A percentile compares a stretch with the other conserved stretches of the same genome.
phyloP scores from a whole-genome alignment of 208 protist genomes.

The Trypanosoma caninum region DNA sequence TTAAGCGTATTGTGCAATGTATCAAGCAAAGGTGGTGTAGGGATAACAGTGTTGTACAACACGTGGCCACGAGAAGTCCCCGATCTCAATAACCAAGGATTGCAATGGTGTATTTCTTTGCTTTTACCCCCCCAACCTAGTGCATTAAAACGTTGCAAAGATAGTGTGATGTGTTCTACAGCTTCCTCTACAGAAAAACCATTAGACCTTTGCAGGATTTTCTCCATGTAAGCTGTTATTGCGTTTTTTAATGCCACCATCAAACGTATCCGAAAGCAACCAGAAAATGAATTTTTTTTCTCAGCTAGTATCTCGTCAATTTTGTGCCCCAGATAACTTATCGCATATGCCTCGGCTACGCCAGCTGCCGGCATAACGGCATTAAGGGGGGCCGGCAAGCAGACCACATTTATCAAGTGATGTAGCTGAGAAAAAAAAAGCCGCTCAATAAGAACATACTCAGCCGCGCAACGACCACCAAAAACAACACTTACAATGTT shows the following conservation, averaged over 20 bases:
- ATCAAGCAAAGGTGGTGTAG: conserved; percentile 13
- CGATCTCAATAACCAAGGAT: not conserved
- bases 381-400: conserved; percentile 14
- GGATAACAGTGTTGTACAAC: conserved; percentile 14
- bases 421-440: conserved; percentile 21
- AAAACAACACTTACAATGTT: conserved; percentile 19
- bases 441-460: conserved; percentile 5
- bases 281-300: not conserved
- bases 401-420: conserved; percentile 26
- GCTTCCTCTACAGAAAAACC: conserved; percentile 15
- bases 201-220: conserved; percentile 9
- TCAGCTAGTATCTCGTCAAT: conserved; percentile 1
- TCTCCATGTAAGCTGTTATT: conserved; percentile 18
- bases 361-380: conserved; percentile 16
- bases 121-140: not conserved
- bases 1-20: not conserved
- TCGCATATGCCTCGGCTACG: conserved; percentile 13
- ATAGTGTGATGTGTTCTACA: conserved; percentile 7
- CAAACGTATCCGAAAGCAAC: conserved; percentile 8
- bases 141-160: conserved; percentile 8
- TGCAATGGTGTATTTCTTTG: not conserved
- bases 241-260: conserved; percentile 12
- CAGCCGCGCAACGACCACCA: conserved; percentile 19
- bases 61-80: not conserved
- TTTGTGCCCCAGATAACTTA: conserved; percentile 15